Evolutionary conservation across 1,284 basidiomycete species (phyloP).

Genomic region (Trichosporon ovoides): DNA sequence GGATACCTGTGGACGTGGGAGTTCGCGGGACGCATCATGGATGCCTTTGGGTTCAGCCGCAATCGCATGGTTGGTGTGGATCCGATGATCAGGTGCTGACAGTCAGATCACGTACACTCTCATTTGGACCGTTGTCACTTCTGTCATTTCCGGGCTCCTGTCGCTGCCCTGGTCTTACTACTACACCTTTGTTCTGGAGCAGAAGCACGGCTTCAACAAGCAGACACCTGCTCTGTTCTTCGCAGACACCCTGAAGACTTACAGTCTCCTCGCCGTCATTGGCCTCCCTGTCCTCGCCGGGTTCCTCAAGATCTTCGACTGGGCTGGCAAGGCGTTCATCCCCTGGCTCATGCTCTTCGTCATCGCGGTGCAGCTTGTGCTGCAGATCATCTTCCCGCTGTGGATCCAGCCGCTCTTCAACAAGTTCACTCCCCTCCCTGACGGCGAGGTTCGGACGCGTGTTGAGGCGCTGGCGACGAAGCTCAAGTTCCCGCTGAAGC

Average conservation of each 20-base stretch:
- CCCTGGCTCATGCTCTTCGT: conserved; percentile 84
- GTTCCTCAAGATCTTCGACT: conserved; percentile 84
- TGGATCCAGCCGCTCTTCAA: conserved; percentile 96
- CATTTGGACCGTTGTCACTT: conserved; percentile 65
- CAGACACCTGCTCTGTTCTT: conserved; percentile 70
- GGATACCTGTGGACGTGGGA: conserved; percentile 76
- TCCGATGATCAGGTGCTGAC: conserved; percentile 4
- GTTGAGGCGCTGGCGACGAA: conserved; percentile 69
- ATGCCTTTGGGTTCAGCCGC: conserved; percentile 52
- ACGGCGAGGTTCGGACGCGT: conserved; percentile 65
- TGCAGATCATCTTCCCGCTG: conserved; percentile 80
- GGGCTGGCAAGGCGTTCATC: conserved; percentile 84
- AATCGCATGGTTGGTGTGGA: conserved; percentile 34
- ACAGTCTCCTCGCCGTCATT: conserved; percentile 66
- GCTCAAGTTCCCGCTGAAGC: conserved; percentile 88
- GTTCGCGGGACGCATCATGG: conserved; percentile 30
- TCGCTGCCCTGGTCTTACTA: conserved; percentile 71
- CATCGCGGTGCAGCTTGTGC: conserved; percentile 74
- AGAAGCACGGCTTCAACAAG: conserved; percentile 96
- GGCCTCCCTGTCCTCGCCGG: conserved; percentile 81
- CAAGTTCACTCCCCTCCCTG: conserved; percentile 78
- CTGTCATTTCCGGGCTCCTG: conserved; percentile 63
- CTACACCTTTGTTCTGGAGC: conserved; percentile 88
- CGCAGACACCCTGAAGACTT: conserved; percentile 73
- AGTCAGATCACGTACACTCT: conserved; percentile 74